Percentiles rank a stretch among this genome's conserved stretches.
Evolutionary conservation across 225 moss, liverwort and hornwort species (phyloP).

Genomic region (Climacium dendroides): DNA sequence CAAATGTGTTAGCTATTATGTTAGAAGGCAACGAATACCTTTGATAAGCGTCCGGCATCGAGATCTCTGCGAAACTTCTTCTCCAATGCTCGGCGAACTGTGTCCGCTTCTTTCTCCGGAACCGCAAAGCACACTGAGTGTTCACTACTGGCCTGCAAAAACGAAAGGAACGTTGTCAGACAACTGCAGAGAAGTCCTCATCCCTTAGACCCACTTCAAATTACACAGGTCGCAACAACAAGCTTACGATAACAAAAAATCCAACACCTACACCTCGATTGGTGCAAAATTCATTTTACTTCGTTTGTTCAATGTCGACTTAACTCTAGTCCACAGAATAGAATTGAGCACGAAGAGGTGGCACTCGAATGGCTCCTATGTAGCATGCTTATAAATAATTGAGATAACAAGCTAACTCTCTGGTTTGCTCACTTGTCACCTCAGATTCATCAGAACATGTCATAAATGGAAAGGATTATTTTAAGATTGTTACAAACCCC

Average conservation of each 20-base stretch:
- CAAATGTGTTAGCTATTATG: not conserved
- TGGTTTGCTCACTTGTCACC: not conserved
- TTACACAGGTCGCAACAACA: not conserved
- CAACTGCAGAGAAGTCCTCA: not conserved
- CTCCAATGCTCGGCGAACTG: constrained; percentile 73
- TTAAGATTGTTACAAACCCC: not conserved
- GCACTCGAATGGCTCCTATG: not conserved
- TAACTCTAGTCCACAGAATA: not conserved
- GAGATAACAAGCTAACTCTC: not conserved
- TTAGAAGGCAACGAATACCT: constrained; percentile 14
- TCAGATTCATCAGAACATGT: not conserved
- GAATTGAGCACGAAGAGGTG: not conserved
- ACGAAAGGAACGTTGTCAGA: not conserved
- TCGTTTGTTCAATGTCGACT: not conserved
- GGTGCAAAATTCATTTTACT: not conserved
- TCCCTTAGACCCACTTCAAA: not conserved
- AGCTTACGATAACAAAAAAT: not conserved
- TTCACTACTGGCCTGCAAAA: constrained; percentile 88
- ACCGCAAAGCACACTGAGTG: constrained; percentile 97
- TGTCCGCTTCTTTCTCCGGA: constrained; percentile 55
- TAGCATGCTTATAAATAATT: not conserved
- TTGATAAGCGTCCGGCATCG: constrained; percentile 79
- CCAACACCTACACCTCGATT: not conserved
- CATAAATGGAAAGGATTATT: not conserved
- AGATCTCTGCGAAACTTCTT: constrained; percentile 67